A percentile compares a stretch with the other conserved stretches of the same genome.
phyloP scores from a whole-genome alignment of 2,329 filamentous ascomycete genomes.

The Chaetomiaceae sp. region DNA sequence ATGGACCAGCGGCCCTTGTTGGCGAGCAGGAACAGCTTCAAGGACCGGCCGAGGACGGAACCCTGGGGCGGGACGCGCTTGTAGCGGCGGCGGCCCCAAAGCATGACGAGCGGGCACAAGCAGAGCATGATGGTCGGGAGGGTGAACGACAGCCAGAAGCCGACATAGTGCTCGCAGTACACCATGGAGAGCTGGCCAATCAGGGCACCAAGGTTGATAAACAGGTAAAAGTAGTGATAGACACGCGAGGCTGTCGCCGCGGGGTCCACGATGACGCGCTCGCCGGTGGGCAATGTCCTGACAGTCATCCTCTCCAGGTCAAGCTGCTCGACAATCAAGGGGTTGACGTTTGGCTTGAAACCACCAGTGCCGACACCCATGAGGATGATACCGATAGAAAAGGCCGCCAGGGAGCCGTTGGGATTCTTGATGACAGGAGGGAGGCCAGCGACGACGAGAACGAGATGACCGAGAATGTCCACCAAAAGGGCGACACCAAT shows the following conservation, averaged over 20 bases:
- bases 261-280: conserved; percentile 62
- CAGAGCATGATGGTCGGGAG: conserved; percentile 63
- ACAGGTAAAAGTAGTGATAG: conserved; percentile 66
- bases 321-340: conserved; percentile 63
- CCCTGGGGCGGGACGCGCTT: conserved; percentile 55
- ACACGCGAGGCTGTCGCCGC: conserved; percentile 58
- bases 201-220: conserved; percentile 67
- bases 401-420: conserved; percentile 53
- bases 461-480: conserved; percentile 60
- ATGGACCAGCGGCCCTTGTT: conserved; percentile 65
- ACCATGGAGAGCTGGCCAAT: conserved; percentile 61
- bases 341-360: conserved; percentile 70
- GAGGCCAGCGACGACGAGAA: conserved; percentile 61
- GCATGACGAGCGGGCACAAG: conserved; percentile 57
- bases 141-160: conserved; percentile 67
- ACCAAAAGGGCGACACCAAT: conserved; percentile 58
- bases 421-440: conserved; percentile 55
- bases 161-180: conserved; percentile 69
- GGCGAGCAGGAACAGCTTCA: conserved; percentile 56
- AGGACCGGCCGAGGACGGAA: conserved; percentile 61
- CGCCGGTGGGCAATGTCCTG: conserved; percentile 48
- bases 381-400: conserved; percentile 55
- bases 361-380: conserved; percentile 63
- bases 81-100: conserved; percentile 56
- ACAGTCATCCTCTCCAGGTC: conserved; percentile 51